Evolutionary conservation across 306 rosid genomes (phyloP).

Genomic region (Casuarina equisetifolia): DNA sequence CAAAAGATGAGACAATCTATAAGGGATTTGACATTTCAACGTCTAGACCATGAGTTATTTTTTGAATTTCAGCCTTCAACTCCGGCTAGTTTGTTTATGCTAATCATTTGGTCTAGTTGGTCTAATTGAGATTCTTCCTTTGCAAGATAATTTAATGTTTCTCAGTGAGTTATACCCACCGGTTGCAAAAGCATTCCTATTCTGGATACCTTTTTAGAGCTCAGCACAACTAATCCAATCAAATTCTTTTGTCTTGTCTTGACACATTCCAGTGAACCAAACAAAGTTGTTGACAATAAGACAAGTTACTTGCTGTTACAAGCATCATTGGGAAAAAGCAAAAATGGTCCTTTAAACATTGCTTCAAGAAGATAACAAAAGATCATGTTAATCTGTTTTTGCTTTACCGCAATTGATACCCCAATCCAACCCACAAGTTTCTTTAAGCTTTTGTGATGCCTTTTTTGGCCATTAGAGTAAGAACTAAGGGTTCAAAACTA

Average conservation of each 20-base stretch:
- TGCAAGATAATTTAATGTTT: conserved; percentile 20
- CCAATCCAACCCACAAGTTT: neutral
- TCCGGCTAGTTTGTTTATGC: neutral
- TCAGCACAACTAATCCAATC: neutral
- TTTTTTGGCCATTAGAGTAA: neutral
- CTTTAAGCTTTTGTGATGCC: neutral
- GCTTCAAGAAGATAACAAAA: no score
- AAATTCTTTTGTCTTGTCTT: no score
- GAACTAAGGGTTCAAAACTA: neutral
- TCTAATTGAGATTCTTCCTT: conserved; percentile 32
- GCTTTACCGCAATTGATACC: no score
- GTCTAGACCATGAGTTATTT: conserved; percentile 11
- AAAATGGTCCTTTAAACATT: no score
- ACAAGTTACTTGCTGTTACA: no score
- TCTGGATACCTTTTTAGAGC: conserved; percentile 10
- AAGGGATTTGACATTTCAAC: neutral
- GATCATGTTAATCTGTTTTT: no score
- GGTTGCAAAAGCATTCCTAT: conserved; percentile 9
- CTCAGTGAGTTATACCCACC: conserved; percentile 33
- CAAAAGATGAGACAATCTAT: neutral
- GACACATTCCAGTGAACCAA: no score
- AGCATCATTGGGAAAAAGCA: no score
- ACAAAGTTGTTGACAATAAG: no score
- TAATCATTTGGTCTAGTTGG: conserved; percentile 37
- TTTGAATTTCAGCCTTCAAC: conserved; percentile 15